These are phyloP conservation scores for Phalaenopsis equestris DNA, from an alignment of 106 monocot species.

Conservation along the genomic window DNA sequence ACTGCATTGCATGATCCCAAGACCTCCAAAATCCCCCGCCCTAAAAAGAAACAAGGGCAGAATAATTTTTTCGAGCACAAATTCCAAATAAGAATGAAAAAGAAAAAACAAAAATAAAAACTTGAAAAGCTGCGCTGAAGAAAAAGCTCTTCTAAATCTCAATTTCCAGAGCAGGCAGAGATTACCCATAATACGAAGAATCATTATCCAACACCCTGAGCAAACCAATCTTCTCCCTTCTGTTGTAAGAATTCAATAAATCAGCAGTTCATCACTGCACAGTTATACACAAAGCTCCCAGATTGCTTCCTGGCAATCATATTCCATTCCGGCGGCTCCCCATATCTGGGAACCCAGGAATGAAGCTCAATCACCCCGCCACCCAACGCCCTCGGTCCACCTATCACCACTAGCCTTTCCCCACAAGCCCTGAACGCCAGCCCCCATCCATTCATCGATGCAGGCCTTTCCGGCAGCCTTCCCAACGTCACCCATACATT, in stretches of 20 bases:
- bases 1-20: neutral
- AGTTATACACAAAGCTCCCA: slow-evolving; percentile 69
- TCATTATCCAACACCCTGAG: slow-evolving; percentile 2
- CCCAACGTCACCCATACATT: slow-evolving; percentile 65
- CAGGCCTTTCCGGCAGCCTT: slow-evolving; percentile 70
- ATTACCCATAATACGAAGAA: slow-evolving; percentile 15
- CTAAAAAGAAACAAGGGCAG: neutral
- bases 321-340: slow-evolving; percentile 50
- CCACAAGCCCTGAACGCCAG: slow-evolving; percentile 84
- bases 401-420: slow-evolving; percentile 63
- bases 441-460: slow-evolving; percentile 82
- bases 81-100: neutral
- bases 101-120: neutral
- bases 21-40: neutral
- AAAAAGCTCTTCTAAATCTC: neutral
- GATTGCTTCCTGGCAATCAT: slow-evolving; percentile 59
- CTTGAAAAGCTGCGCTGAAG: neutral
- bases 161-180: neutral
- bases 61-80: slow-evolving; percentile 1
- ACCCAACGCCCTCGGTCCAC: slow-evolving; percentile 45
- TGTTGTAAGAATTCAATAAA: neutral
- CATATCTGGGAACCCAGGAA: slow-evolving; percentile 53
- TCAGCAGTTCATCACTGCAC: slow-evolving; percentile 83
- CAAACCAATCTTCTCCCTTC: neutral
- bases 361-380: slow-evolving; percentile 66